Conservation (phyloP, 2,329 filamentous ascomycete species). For the Cercospora sp. region DNA sequence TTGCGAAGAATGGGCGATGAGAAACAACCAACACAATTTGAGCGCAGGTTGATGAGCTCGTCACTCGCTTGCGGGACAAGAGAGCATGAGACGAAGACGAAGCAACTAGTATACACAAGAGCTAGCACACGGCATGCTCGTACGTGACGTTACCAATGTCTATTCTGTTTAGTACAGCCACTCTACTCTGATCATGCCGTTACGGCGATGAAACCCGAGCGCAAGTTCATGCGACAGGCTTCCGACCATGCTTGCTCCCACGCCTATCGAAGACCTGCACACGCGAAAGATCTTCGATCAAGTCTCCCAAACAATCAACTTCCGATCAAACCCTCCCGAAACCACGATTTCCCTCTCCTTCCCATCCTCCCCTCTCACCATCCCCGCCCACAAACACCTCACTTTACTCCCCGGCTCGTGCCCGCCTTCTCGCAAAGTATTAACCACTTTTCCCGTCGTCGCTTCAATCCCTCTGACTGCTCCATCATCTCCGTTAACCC, state of each 20-base stretch:
- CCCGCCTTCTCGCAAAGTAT: conserved; percentile 46
- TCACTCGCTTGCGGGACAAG: background rate
- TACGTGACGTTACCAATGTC: background rate
- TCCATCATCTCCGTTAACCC: conserved; percentile 66
- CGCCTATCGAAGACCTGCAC: too few relatives aligned
- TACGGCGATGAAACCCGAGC: too few relatives aligned
- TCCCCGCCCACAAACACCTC: conserved; percentile 58
- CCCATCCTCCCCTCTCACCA: conserved; percentile 35
- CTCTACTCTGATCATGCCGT: too few relatives aligned
- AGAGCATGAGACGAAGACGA: too few relatives aligned
- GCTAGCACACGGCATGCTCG: background rate
- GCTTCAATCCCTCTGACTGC: conserved; percentile 61
- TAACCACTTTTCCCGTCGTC: conserved; percentile 58
- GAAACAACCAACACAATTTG: too few relatives aligned
- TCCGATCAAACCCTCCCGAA: conserved; percentile 65
- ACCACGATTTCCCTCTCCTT: conserved; percentile 55
- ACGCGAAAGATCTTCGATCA: too few relatives aligned
- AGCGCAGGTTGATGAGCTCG: background rate
- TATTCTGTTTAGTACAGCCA: background rate
- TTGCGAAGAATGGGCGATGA: too few relatives aligned
- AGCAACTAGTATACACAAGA: background rate
- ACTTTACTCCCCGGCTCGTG: conserved; percentile 61
- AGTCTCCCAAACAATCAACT: conserved; percentile 59
- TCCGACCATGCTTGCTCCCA: too few relatives aligned
- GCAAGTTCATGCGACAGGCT: too few relatives aligned